A percentile compares a stretch with the other conserved stretches of the same genome.
phyloP scores from a whole-genome alignment of 2,329 filamentous ascomycete genomes.

The Trematosphaeria pertusa region DNA sequence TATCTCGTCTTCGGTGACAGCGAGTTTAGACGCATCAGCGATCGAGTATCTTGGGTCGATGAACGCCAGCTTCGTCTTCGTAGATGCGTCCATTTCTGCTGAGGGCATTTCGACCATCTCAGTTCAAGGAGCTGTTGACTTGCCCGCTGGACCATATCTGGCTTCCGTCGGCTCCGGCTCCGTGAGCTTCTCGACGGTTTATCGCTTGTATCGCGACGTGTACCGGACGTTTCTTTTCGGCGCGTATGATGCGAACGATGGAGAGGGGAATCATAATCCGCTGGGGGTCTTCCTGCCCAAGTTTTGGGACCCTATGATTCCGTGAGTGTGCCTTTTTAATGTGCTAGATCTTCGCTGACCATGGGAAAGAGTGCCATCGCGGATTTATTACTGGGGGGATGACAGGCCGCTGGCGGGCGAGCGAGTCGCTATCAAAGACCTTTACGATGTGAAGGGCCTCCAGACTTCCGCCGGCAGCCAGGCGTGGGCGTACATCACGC shows the following conservation, averaged over 20 bases:
- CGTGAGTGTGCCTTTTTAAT: conserved; percentile 20
- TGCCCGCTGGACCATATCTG: conserved; percentile 41
- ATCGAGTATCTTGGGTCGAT: conserved; percentile 22
- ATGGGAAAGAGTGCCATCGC: conserved; percentile 43
- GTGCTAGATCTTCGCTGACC: background rate
- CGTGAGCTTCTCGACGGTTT: conserved; percentile 33
- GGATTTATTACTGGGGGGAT: conserved; percentile 48
- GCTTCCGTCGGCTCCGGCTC: conserved; percentile 15
- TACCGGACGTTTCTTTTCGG: conserved; percentile 41
- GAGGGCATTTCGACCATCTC: conserved; percentile 13
- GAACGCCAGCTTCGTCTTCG: conserved; percentile 24
- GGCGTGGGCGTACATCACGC: conserved; percentile 31
- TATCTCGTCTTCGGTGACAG: conserved; percentile 29
- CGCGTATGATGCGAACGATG: conserved; percentile 36
- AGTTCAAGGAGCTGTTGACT: conserved; percentile 9
- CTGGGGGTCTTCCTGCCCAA: conserved; percentile 34
- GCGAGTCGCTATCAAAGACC: conserved; percentile 37
- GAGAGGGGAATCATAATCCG: conserved; percentile 25
- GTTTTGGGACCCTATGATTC: conserved; percentile 38
- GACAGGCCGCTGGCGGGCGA: conserved; percentile 32
- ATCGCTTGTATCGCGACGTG: conserved; percentile 38
- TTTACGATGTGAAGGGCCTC: conserved; percentile 35
- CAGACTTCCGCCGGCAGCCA: conserved; percentile 33
- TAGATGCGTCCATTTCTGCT: conserved; percentile 17
- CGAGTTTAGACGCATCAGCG: conserved; percentile 29